Evolutionary conservation across 139 green algal species (phyloP).

Genomic region (Tetradesmus obliquus): DNA sequence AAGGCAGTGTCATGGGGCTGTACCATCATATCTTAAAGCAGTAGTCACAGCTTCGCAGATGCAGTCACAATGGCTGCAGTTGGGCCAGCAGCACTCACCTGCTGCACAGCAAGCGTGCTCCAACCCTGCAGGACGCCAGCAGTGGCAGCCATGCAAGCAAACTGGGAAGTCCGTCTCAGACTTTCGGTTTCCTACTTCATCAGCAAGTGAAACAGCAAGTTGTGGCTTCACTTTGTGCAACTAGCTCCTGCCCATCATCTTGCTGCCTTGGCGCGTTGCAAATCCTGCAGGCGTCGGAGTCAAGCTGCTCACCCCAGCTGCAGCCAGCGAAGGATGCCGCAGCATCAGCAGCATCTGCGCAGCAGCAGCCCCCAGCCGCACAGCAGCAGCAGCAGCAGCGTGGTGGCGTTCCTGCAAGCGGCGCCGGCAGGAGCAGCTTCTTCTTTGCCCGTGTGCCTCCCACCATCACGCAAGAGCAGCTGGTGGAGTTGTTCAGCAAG

Average conservation of each 20-base stretch:
- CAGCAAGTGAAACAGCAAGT: no score
- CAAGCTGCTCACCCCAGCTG: background rate
- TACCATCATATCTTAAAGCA: no score
- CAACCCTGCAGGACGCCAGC: background rate
- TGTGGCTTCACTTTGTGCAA: no score
- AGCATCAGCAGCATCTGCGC: background rate
- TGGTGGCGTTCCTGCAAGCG: background rate
- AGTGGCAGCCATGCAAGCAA: background rate
- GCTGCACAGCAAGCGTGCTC: background rate
- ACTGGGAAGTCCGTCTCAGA: no score
- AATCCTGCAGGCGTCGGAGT: background rate
- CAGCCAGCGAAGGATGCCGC: background rate
- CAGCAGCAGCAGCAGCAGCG: background rate
- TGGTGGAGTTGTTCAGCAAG: conserved; percentile 55
- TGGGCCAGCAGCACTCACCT: no score
- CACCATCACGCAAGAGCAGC: conserved; percentile 58
- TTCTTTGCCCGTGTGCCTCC: conserved; percentile 69
- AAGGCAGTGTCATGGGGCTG: no score
- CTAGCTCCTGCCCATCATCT: no score
- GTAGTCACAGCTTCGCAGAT: no score
- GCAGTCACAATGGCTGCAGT: no score
- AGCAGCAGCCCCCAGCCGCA: background rate
- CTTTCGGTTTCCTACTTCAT: no score
- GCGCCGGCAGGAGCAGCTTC: conserved; percentile 8
- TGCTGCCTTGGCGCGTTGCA: no score